Conservation (phyloP, 164 flowering plant species). For the Stephania japonica region DNA sequence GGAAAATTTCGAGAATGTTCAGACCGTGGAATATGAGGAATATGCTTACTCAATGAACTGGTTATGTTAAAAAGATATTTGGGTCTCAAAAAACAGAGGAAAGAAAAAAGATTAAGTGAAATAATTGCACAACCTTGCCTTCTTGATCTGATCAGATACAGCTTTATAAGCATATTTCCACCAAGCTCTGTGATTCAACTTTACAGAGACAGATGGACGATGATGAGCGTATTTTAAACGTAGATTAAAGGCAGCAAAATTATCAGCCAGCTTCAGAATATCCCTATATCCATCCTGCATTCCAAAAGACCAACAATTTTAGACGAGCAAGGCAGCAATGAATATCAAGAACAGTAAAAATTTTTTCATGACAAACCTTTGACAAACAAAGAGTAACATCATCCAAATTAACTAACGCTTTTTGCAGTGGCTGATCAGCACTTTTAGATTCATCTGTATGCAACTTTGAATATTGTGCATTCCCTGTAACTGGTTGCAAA, state of each 20-base stretch:
- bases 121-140: conserved; percentile 51
- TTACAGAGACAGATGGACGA: conserved; percentile 73
- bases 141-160: conserved; percentile 72
- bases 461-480: conserved; percentile 76
- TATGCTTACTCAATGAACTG: neutral
- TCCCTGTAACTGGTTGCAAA: conserved; percentile 87
- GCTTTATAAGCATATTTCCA: conserved; percentile 87
- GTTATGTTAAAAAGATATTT: neutral
- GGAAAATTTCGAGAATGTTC: too few species aligned
- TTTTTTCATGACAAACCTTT: conserved; percentile 44
- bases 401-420: conserved; percentile 77
- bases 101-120: neutral
- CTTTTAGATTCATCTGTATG: conserved; percentile 39
- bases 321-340: neutral
- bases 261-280: conserved; percentile 77
- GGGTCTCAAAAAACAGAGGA: neutral
- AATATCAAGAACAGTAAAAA: conserved; percentile 2
- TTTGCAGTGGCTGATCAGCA: conserved; percentile 58
- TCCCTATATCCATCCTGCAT: conserved; percentile 87
- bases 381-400: conserved; percentile 91
- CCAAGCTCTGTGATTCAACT: conserved; percentile 75
- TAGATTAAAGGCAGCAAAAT: conserved; percentile 83
- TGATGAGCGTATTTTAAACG: conserved; percentile 83
- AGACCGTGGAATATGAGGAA: neutral
- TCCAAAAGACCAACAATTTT: neutral